Base-by-base conservation (phyloP, 1,284 basidiomycete genomes). In the Sphagnurus paluster region DNA sequence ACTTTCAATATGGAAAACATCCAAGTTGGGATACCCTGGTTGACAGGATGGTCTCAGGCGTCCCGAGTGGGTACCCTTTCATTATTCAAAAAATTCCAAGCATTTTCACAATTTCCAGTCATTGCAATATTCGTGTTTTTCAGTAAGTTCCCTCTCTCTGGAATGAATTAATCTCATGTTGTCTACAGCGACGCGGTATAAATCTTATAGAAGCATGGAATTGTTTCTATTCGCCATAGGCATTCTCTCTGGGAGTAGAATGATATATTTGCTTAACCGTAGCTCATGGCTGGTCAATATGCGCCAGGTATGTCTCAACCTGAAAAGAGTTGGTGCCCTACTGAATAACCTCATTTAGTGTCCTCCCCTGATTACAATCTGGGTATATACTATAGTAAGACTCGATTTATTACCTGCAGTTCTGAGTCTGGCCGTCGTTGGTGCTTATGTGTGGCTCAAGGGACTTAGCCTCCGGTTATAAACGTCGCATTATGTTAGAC, bases 81-180 rank as follows among this genome's bases (percentile, higher is more conserved):
- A 34, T 17, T 37, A 20, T 32, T 39, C 5, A 14, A 20, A 24
- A 9, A 14, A 10, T 29, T 13, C 16, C n/a, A 7, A 29, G 26
- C 24, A 23, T 49, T 17, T 33, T 50, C 36, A 51, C 36, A 32
- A 2, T 29, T 42, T 36, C 24, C 53, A 89, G 87, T 89, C 49
- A 65, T 91, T 48, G 77, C 79, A 0, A 44, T 87, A 19, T 86
- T 89, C 62, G 76, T 90, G 48, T 90, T 90, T 63, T 90, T 87
- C 61, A 84, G 89, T 88, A 57, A 58, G 87, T 60, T 10, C n/a
- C 33, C 16, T 40, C 5, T 28, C 16, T 13, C 28, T 16, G 4
- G 17, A 9, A 23, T 21, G 34, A 23, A 21, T 14, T 33, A 34
- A 16, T 41, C 39, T 46, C 48, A 47, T 42, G 9, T 29, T 20